Evolutionary conservation across 2,329 filamentous ascomycete species (phyloP), one percentile per base, ranked within the genome.

Genomic region (Aulographum hederae): DNA sequence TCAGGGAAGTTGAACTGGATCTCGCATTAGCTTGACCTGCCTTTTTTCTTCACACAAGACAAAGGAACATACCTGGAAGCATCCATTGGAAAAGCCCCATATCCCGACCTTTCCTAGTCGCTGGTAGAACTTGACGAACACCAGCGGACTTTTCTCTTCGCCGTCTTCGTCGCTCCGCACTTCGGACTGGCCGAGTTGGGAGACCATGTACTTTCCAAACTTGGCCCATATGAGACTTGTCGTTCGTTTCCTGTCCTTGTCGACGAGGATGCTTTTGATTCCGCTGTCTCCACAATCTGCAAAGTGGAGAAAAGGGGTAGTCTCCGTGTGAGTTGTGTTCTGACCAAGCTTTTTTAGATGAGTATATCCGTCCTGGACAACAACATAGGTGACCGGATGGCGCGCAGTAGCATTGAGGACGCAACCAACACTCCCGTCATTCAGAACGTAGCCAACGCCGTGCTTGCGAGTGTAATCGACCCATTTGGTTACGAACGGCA

Each of bases 391-490:
- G 0, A 79, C 76, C 1, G 77, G 78, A 18, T 54, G 41, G 16
- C 43, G 48, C 28, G 50, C 41, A 13, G 55, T 55, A n/a, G 57
- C 60, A 33, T 61, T 63, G 38, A 61, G 53, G 32, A 67, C 53
- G 26, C 77, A 84, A 12, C 79, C 80, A 14, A 85, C 73, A 38
- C 73, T 82, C 18, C 80, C 79, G 40, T 86, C 78, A 38, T 80
- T 80, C 33, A 89, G 59, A 35, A 86, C 81, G 45, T 86, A 89
- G 21, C 80, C 80, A 12, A 89, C 64, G 10, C 80, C 80, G 48
- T 84, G 82, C 48, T 84, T 84, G 52, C 84, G 81, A 36, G 78
- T 82, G 51, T 89, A 89, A 48, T 89, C 80, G 5, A 89, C 80
- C 80, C 80, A 89, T 47, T 85, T 82, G 8, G 46, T 73, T 55